Base-by-base conservation (phyloP, 2,329 filamentous ascomycete genomes). In the Fusarium zealandicum region DNA sequence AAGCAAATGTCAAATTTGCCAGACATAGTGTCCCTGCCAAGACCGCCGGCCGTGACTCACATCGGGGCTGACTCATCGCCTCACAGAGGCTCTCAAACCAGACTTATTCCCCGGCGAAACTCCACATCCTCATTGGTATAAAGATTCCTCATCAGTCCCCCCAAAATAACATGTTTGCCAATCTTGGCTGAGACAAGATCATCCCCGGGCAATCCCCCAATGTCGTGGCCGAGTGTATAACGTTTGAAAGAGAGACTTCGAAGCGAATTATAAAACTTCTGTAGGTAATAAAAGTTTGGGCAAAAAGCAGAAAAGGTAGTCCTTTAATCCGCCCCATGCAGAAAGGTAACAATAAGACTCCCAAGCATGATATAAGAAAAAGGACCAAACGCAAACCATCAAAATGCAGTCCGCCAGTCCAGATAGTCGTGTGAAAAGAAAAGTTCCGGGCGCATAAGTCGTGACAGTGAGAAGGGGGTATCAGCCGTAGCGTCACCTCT, bases 231-330 rank as follows among this genome's bases (percentile, higher is more conserved):
- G 66, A 61, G 59, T 61, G 61, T 64, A 59, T 68, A 70, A 59
- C 53, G 63, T 67, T 52, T 74, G 46, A 75, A 74, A 54, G 74
- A 76, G 57, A 72, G 74, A 75, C 72, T 65, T 56, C 63, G 72
- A 76, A 76, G 61, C 60, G 71, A 73, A 76, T 74, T 73, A 74
- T 72, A 69, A 71, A 71, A 68, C 66, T 69, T 66, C 62, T 62
- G 46, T 63, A 63, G 51, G 57, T 64, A 59, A 55, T 62, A 61
- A 67, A 54, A 51, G 58, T 46, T 59, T 39, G 51, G 47, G 41
- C 38, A 57, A 50, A 54, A 47, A 43, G 54, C 50, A 58, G 46
- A 59, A 33, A 56, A 56, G 60, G 60, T 62, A 66, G 54, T 45
- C 58, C 51, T 56, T 62, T 56, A 30, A 59, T 59, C 61, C 56